A percentile compares a stretch with the other conserved stretches of the same genome.
Evolutionary conservation across 2,329 filamentous ascomycete species (phyloP).

Genomic region (Fusarium kyushuense): DNA sequence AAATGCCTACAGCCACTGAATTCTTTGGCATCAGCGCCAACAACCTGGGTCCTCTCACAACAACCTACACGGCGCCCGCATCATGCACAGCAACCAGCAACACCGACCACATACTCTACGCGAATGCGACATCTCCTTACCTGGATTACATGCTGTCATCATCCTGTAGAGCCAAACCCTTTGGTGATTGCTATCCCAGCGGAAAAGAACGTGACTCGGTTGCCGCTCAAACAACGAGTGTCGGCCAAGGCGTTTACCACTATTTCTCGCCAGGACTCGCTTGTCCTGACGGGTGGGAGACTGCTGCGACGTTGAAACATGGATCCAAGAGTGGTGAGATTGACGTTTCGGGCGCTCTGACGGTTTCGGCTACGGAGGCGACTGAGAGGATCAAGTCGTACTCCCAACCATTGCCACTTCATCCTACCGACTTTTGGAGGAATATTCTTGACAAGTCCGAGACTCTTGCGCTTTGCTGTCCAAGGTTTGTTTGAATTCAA

Average conservation of each 20-base stretch:
- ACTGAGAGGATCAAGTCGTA: too few species aligned
- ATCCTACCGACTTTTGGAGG: background rate
- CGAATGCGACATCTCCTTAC: background rate
- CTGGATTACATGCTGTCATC: rapidly evolving
- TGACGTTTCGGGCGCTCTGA: background rate
- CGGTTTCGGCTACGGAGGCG: background rate
- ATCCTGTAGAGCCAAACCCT: background rate
- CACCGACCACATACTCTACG: background rate
- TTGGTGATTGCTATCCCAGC: background rate
- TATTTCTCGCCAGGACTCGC: constrained; percentile 6
- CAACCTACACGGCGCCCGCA: background rate
- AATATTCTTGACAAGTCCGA: background rate
- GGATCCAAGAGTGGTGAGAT: rapidly evolving
- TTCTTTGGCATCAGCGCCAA: constrained; percentile 4
- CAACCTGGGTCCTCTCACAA: constrained; percentile 9
- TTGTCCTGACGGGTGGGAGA: constrained; percentile 7
- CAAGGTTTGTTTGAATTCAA: background rate
- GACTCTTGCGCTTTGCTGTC: constrained; percentile 12
- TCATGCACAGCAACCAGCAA: constrained; percentile 7
- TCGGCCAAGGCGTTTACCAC: background rate
- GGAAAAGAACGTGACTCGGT: background rate
- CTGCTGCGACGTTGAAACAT: background rate
- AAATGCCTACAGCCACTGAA: constrained; percentile 8
- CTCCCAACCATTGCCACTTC: too few species aligned
- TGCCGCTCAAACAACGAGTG: rapidly evolving